Evolutionary conservation across 2,329 filamentous ascomycete genomes (phyloP).

Genomic region (Arachnomyces sp.): DNA sequence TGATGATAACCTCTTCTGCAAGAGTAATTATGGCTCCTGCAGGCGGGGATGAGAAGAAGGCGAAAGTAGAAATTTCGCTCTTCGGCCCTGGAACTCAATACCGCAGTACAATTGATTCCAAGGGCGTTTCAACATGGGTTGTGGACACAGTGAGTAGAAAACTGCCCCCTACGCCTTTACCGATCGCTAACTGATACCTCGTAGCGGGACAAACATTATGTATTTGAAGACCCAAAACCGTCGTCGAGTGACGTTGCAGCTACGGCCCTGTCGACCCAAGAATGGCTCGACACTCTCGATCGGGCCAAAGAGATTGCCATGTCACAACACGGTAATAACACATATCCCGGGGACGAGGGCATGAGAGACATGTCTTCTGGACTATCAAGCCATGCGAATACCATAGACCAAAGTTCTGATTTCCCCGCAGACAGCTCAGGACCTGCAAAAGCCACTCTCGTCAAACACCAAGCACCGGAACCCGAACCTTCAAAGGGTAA

Average conservation of each 20-base stretch:
- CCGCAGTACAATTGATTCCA: slow-evolving; percentile 73
- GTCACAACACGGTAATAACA: slow-evolving; percentile 59
- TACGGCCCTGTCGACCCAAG: slow-evolving; percentile 63
- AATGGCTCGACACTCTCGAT: slow-evolving; percentile 87
- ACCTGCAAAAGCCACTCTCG: slow-evolving; percentile 38
- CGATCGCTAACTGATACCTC: slow-evolving; percentile 11
- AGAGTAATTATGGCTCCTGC: slow-evolving; percentile 83
- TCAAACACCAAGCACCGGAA: slow-evolving; percentile 38
- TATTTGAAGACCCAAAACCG: slow-evolving; percentile 86
- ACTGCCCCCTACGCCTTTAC: slow-evolving; percentile 7
- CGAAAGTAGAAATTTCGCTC: slow-evolving; percentile 86
- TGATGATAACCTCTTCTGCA: slow-evolving; percentile 89
- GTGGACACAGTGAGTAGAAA: slow-evolving; percentile 74
- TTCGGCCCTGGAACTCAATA: slow-evolving; percentile 66
- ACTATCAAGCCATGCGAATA: slow-evolving; percentile 57
- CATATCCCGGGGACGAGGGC: slow-evolving; percentile 58
- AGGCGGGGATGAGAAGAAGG: slow-evolving; percentile 90
- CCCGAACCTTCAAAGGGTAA: slow-evolving; percentile 49
- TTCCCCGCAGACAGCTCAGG: slow-evolving; percentile 27
- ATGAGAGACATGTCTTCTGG: slow-evolving; percentile 62
- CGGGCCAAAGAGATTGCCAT: slow-evolving; percentile 76
- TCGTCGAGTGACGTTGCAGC: slow-evolving; percentile 55
- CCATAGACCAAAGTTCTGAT: slow-evolving; percentile 34
- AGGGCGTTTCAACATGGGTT: slow-evolving; percentile 79
- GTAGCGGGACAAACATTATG: slow-evolving; percentile 79